These are phyloP conservation scores for Pisolithus orientalis DNA, from an alignment of 768 basidiomycete species.

Conservation along the genomic window DNA sequence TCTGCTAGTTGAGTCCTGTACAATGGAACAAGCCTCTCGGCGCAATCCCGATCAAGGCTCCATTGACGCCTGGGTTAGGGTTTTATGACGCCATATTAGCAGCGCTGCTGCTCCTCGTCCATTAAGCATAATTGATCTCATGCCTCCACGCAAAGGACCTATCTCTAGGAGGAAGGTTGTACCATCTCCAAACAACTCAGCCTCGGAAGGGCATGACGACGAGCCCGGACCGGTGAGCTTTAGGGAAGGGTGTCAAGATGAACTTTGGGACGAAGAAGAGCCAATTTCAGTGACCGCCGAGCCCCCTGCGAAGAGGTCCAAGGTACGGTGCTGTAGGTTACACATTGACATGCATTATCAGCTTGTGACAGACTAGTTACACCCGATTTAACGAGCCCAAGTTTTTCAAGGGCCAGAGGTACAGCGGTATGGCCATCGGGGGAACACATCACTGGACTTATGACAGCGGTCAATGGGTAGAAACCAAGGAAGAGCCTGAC, in stretches of 20 bases:
- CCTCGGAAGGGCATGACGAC: not conserved
- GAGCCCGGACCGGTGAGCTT: not conserved
- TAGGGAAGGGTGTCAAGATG: not conserved
- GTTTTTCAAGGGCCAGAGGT: slow-evolving; percentile 1
- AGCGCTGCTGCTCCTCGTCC: not conserved
- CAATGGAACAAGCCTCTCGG: no score
- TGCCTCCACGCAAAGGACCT: not conserved
- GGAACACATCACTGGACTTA: slow-evolving; percentile 4
- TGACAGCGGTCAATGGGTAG: slow-evolving; percentile 6
- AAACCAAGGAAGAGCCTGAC: slow-evolving; percentile 7
- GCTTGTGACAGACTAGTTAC: not conserved
- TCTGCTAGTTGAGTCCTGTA: no score
- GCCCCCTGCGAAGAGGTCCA: not conserved
- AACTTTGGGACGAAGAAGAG: slow-evolving; percentile 1
- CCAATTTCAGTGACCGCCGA: not conserved
- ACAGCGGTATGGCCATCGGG: slow-evolving; percentile 1
- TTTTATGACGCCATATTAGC: not conserved
- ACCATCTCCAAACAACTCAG: not conserved
- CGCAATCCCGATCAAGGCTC: no score
- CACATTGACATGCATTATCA: not conserved
- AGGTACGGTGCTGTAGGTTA: not conserved
- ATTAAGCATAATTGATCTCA: not conserved
- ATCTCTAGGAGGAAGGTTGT: not conserved
- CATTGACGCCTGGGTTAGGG: not conserved
- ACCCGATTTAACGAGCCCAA: slow-evolving; percentile 2